Conservation (phyloP, 805 yeast species). For the Yarrowia bubula region DNA sequence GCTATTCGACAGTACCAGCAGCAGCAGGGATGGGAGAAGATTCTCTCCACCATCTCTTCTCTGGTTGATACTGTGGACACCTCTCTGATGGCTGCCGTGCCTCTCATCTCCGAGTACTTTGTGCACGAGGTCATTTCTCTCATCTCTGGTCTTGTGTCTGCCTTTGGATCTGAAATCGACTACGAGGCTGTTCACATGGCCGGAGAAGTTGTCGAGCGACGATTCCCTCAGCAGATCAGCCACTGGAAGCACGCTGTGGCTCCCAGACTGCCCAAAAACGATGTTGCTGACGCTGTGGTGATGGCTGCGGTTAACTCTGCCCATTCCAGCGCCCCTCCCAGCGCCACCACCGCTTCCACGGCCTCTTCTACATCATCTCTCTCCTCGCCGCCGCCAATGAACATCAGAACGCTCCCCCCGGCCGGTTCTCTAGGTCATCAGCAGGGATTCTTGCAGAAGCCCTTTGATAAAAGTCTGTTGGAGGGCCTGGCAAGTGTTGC, state of each 20-base stretch:
- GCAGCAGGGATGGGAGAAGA: constrained; percentile 27
- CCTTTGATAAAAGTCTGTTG: constrained; percentile 17
- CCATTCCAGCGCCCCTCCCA: constrained; percentile 12
- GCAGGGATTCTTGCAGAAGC: constrained; percentile 7
- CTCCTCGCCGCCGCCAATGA: constrained; percentile 20
- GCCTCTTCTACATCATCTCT: constrained; percentile 22
- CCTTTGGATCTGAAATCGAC: constrained; percentile 22
- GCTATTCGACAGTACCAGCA: constrained; percentile 27
- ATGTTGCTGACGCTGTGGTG: constrained; percentile 14
- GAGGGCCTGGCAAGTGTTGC: constrained; percentile 26
- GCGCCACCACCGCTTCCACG: constrained; percentile 14
- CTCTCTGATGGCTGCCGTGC: constrained; percentile 26
- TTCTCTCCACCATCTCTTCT: constrained; percentile 22
- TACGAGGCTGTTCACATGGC: constrained; percentile 26
- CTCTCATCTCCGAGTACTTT: constrained; percentile 22
- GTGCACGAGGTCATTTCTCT: constrained; percentile 21
- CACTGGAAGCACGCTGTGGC: constrained; percentile 15
- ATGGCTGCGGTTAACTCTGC: constrained; percentile 11
- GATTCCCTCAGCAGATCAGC: constrained; percentile 23
- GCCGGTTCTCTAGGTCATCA: constrained; percentile 26
- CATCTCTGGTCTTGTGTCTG: constrained; percentile 18
- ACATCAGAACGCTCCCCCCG: constrained; percentile 23
- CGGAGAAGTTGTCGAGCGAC: constrained; percentile 24
- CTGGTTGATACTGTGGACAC: constrained; percentile 23
- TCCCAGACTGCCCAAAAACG: constrained; percentile 14